Conservation (phyloP, 345 rosid species). For the Syzygium oleosum region DNA sequence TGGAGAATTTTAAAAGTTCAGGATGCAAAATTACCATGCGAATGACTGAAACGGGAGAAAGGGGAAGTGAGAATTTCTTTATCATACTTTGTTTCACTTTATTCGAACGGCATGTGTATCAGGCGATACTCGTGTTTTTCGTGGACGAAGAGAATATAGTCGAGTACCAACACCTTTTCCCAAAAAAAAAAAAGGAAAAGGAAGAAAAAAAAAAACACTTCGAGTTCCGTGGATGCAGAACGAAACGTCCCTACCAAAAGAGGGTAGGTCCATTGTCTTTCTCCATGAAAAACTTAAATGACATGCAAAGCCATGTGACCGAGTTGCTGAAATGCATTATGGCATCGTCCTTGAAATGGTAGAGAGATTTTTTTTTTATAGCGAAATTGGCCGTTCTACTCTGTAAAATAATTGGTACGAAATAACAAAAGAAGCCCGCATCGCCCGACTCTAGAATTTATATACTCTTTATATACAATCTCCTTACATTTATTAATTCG, state of each 20-base stretch:
- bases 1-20: neutral
- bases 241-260: neutral
- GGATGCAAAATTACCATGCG: neutral
- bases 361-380: neutral
- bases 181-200: no score
- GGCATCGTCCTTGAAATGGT: neutral
- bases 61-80: neutral
- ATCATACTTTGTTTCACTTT: neutral
- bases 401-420: neutral
- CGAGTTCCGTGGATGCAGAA: neutral
- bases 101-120: neutral
- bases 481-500: accelerated
- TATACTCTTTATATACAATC: accelerated
- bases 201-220: neutral
- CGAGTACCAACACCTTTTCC: neutral
- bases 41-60: neutral
- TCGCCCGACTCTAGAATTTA: accelerated
- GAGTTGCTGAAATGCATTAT: neutral
- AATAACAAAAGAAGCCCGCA: accelerated
- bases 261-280: neutral
- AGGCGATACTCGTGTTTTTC: neutral
- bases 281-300: neutral
- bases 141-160: neutral
- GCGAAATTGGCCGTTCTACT: neutral
- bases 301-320: neutral